These are phyloP conservation scores for Guyanaporus albipodus DNA, from an alignment of 768 basidiomycete species.

Conservation along the genomic window DNA sequence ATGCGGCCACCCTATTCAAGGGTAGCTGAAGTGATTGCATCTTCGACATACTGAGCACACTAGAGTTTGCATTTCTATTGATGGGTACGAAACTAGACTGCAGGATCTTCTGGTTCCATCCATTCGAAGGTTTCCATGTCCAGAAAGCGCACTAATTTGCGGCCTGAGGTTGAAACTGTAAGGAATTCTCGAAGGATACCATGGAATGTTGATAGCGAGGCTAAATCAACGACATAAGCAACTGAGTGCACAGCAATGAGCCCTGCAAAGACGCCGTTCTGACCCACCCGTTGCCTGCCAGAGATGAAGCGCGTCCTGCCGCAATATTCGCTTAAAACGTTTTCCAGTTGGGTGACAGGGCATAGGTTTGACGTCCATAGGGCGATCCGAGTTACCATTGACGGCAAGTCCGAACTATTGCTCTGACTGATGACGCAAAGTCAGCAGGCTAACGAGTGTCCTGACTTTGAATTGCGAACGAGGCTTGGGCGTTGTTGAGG, in stretches of 20 bases:
- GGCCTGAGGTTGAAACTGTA: not conserved
- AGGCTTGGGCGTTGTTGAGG: slow-evolving; percentile 26
- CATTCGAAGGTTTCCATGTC: slow-evolving; percentile 6
- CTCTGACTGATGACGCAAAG: slow-evolving; percentile 11
- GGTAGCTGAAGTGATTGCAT: slow-evolving; percentile 4
- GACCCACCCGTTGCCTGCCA: slow-evolving; percentile 14
- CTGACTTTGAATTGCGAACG: slow-evolving; percentile 29
- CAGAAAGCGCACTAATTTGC: slow-evolving; percentile 4
- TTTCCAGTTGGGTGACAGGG: slow-evolving; percentile 15
- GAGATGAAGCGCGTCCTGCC: slow-evolving; percentile 4
- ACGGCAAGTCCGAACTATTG: slow-evolving; percentile 12
- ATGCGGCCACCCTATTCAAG: slow-evolving; percentile 7
- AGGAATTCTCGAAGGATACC: slow-evolving; percentile 10
- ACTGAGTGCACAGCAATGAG: slow-evolving; percentile 14
- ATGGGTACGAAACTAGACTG: not conserved
- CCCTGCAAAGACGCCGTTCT: slow-evolving; percentile 15
- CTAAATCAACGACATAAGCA: slow-evolving; percentile 9
- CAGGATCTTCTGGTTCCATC: slow-evolving; percentile 16
- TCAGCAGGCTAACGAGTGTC: slow-evolving; percentile 16
- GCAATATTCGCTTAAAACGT: slow-evolving; percentile 16
- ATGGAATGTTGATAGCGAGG: slow-evolving; percentile 5
- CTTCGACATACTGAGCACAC: slow-evolving; percentile 2
- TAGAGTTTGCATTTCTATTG: slow-evolving; percentile 3
- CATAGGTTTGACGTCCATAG: slow-evolving; percentile 9
- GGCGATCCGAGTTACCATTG: slow-evolving; percentile 15